These are phyloP conservation scores for Stagonosporopsis cucurbitacearum DNA, from an alignment of 2,329 filamentous ascomycete species.

Conservation along the genomic window DNA sequence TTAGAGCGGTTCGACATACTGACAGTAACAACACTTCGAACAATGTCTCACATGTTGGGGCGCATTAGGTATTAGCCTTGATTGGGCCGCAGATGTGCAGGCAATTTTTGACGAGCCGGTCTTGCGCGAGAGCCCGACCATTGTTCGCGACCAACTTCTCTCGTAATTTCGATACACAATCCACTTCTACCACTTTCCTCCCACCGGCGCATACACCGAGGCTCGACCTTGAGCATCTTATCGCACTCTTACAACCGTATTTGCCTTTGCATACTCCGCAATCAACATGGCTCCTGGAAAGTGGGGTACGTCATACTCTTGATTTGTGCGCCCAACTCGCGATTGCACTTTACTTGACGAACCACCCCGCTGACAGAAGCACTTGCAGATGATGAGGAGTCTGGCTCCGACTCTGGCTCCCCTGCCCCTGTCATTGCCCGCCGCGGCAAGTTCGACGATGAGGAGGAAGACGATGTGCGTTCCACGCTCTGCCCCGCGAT, in stretches of 20 bases:
- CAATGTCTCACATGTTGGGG: conserved; percentile 4
- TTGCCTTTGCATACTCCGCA: conserved; percentile 21
- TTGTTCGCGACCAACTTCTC: conserved; percentile 31
- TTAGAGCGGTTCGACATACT: neutral
- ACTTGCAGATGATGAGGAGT: conserved; percentile 62
- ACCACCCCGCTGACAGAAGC: conserved; percentile 25
- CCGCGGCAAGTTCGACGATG: conserved; percentile 84
- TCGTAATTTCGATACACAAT: conserved; percentile 22
- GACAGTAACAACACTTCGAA: neutral
- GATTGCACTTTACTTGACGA: conserved; percentile 25
- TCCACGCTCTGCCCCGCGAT: conserved; percentile 22
- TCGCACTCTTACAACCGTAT: neutral
- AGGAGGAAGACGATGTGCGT: conserved; percentile 83
- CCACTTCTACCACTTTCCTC: conserved; percentile 18
- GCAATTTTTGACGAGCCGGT: conserved; percentile 37
- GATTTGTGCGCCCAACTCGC: conserved; percentile 13
- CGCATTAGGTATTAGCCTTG: conserved; percentile 10
- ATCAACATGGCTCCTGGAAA: conserved; percentile 48
- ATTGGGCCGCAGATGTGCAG: conserved; percentile 42
- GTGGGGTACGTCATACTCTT: conserved; percentile 52
- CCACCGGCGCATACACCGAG: conserved; percentile 11
- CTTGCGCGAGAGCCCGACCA: conserved; percentile 32
- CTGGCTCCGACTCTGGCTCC: conserved; percentile 57
- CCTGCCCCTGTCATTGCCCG: conserved; percentile 55
- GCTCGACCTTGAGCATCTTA: conserved; percentile 4